Evolutionary conservation across 1,139 yeast genomes (phyloP).

Genomic region (Protomyces lactucae-debilis): DNA sequence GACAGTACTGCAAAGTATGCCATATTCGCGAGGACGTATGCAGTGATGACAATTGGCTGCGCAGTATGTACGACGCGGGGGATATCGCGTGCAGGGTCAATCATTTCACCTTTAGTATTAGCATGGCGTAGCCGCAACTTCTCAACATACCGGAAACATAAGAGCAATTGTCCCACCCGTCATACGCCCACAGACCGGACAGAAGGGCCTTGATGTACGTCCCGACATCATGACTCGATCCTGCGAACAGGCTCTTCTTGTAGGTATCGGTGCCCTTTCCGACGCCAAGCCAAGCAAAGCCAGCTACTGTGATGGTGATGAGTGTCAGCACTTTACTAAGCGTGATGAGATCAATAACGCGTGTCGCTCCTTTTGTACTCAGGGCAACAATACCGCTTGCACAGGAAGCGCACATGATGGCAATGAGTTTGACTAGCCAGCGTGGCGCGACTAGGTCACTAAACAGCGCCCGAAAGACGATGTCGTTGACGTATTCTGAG

Average conservation of each 20-base stretch:
- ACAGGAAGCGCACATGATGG: slow-evolving; percentile 34
- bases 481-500: slow-evolving; percentile 41
- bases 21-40: slow-evolving; percentile 42
- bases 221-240: slow-evolving; percentile 38
- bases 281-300: slow-evolving; percentile 36
- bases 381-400: slow-evolving; percentile 7
- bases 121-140: not conserved
- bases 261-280: slow-evolving; percentile 36
- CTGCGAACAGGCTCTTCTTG: slow-evolving; percentile 36
- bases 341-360: slow-evolving; percentile 40
- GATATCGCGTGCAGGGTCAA: slow-evolving; percentile 40
- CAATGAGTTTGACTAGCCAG: slow-evolving; percentile 32
- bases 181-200: slow-evolving; percentile 47
- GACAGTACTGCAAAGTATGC: slow-evolving; percentile 43
- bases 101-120: slow-evolving; percentile 1
- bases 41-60: slow-evolving; percentile 43
- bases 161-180: slow-evolving; percentile 44
- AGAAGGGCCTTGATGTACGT: slow-evolving; percentile 43
- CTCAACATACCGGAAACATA: slow-evolving; percentile 1
- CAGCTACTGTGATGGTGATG: slow-evolving; percentile 38
- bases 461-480: slow-evolving; percentile 23
- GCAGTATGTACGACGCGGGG: slow-evolving; percentile 44
- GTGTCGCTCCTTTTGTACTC: slow-evolving; percentile 40
- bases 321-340: slow-evolving; percentile 40
- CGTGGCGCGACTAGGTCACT: slow-evolving; percentile 5